These are phyloP conservation scores for Strobilomyces dryophilus DNA, from an alignment of 768 basidiomycete genomes.

Conservation along the genomic window DNA sequence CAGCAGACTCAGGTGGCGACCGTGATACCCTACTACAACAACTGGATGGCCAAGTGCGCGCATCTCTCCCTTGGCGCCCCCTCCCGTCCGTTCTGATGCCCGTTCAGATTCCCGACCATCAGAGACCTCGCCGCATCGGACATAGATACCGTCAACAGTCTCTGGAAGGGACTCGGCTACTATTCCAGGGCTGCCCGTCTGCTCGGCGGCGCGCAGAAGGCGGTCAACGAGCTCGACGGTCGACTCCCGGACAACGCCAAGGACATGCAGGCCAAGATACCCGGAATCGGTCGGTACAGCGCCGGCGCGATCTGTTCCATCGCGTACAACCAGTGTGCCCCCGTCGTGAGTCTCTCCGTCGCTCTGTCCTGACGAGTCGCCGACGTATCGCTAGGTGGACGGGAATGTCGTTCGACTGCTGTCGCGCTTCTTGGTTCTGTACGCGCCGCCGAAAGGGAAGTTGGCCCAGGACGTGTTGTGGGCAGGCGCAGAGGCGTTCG, in stretches of 20 bases:
- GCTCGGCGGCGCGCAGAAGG: constrained; percentile 79
- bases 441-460: constrained; percentile 80
- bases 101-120: constrained; percentile 74
- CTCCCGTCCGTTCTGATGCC: background rate
- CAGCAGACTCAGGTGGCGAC: constrained; percentile 94
- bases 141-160: constrained; percentile 79
- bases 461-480: constrained; percentile 77
- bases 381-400: constrained; percentile 55
- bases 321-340: constrained; percentile 77
- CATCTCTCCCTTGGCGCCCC: background rate
- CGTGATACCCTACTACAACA: constrained; percentile 90
- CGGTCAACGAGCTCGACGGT: constrained; percentile 60
- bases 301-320: constrained; percentile 85
- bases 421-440: constrained; percentile 75
- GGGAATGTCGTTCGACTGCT: constrained; percentile 89
- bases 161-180: constrained; percentile 93
- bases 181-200: constrained; percentile 84
- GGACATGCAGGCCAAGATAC: constrained; percentile 77
- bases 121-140: constrained; percentile 64
- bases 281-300: constrained; percentile 87
- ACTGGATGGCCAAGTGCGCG: constrained; percentile 71
- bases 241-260: constrained; percentile 75
- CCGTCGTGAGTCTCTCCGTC: constrained; percentile 59
- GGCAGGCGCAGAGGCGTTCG: constrained; percentile 68
- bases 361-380: background rate